Evolutionary conservation across 2,329 filamentous ascomycete genomes (phyloP).

Genomic region (Knufia petricola): DNA sequence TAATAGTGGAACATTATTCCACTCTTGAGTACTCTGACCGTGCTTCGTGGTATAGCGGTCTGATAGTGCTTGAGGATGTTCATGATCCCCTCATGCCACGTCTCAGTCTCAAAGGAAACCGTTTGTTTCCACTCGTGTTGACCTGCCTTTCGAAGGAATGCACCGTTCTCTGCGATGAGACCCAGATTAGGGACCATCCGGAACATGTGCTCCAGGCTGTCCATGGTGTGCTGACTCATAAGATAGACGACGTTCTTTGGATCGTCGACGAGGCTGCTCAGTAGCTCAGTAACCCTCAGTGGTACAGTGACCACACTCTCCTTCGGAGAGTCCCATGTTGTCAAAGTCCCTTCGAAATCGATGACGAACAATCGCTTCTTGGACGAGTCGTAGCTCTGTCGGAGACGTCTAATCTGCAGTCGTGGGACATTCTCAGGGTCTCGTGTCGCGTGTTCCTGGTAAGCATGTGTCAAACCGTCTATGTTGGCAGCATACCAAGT

Average conservation of each 20-base stretch:
- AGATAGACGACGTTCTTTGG: constrained; percentile 80
- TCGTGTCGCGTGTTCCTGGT: constrained; percentile 74
- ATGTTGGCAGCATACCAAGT: constrained; percentile 77
- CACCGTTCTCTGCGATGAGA: constrained; percentile 89
- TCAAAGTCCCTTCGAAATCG: constrained; percentile 87
- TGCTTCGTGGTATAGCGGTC: constrained; percentile 78
- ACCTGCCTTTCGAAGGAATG: constrained; percentile 64
- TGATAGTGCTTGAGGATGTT: constrained; percentile 81
- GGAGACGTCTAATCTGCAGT: constrained; percentile 58
- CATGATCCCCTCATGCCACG: constrained; percentile 75
- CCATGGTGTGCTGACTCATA: constrained; percentile 80
- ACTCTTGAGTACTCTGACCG: constrained; percentile 84
- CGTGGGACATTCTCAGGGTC: constrained; percentile 81
- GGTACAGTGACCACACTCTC: constrained; percentile 80
- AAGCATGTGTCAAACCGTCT: constrained; percentile 60
- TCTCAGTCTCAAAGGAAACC: constrained; percentile 52
- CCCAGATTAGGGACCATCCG: constrained; percentile 63
- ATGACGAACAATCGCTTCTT: constrained; percentile 72
- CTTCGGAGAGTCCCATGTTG: constrained; percentile 74
- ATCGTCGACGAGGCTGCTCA: constrained; percentile 73
- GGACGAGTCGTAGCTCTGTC: constrained; percentile 56
- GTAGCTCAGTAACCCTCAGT: constrained; percentile 69
- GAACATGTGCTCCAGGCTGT: constrained; percentile 82
- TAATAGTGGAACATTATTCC: constrained; percentile 87
- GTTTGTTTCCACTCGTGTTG: constrained; percentile 67